Percentiles rank a stretch among this genome's conserved stretches.
phyloP scores from a whole-genome alignment of 305 asterid genomes.

The Ajuga reptans region DNA sequence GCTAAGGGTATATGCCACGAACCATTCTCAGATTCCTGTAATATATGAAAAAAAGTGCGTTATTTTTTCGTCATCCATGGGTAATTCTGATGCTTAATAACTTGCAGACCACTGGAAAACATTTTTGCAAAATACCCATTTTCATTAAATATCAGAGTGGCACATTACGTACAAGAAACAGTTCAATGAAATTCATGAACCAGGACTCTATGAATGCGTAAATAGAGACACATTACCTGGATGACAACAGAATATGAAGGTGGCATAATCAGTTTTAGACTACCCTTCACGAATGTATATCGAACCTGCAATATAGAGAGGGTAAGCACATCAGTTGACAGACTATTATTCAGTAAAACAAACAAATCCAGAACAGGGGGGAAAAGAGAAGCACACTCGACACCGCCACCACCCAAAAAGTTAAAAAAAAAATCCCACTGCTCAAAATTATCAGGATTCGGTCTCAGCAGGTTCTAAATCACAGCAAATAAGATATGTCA shows the following conservation, averaged over 20 bases:
- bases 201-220: not conserved
- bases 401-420: not conserved
- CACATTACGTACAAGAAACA: not conserved
- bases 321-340: slow-evolving; percentile 1
- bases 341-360: not conserved
- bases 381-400: not conserved
- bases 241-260: slow-evolving; percentile 67
- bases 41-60: not conserved
- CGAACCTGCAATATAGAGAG: slow-evolving; percentile 44
- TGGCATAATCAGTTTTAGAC: slow-evolving; percentile 59
- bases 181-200: not conserved
- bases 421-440: not conserved
- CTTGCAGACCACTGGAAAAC: not conserved
- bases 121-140: not conserved
- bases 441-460: not conserved
- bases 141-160: not conserved
- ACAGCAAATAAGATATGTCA: not conserved
- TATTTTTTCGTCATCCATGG: not conserved
- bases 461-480: not conserved
- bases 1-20: slow-evolving; percentile 88
- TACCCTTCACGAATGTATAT: slow-evolving; percentile 55
- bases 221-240: slow-evolving; percentile 45
- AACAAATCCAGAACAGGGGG: not conserved
- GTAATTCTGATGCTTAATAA: not conserved
- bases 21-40: slow-evolving; percentile 71